phyloP scores from a whole-genome alignment of 192 early-diverging fungal species.

The Allomyces javanicus region DNA sequence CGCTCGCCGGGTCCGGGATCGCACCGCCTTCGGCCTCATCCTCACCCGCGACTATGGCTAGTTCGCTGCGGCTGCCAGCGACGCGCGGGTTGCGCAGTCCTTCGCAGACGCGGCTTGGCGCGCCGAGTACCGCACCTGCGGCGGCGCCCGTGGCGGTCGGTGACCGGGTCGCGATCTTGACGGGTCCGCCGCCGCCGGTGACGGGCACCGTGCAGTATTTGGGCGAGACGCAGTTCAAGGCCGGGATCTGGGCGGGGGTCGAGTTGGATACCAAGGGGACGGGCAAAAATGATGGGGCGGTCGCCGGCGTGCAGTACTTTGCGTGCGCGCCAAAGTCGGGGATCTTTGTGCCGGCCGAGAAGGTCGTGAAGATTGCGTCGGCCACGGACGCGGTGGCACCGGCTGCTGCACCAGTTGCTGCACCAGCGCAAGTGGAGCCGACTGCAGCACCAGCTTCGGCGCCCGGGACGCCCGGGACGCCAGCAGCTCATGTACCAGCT shows the following conservation, averaged over 20 bases:
- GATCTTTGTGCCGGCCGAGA: constrained; percentile 4
- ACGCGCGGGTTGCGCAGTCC: too few species aligned
- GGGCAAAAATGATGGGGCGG: constrained; percentile 9
- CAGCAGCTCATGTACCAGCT: too few species aligned
- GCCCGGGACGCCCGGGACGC: too few species aligned
- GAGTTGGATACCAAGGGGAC: background rate
- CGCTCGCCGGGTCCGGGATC: background rate
- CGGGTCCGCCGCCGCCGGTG: background rate
- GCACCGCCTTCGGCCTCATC: background rate
- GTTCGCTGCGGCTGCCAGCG: too few species aligned
- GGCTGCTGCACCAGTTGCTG: too few species aligned
- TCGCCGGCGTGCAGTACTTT: constrained; percentile 8
- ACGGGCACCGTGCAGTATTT: background rate
- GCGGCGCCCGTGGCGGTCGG: background rate
- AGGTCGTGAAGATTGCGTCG: background rate
- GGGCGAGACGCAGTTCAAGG: background rate
- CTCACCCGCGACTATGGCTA: background rate
- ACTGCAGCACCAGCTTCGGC: too few species aligned
- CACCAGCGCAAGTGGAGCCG: too few species aligned
- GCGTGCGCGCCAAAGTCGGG: constrained; percentile 5
- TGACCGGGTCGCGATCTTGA: background rate
- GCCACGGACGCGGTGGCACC: too few species aligned
- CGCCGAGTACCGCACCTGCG: too few species aligned
- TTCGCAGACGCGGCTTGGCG: too few species aligned
- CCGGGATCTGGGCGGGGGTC: background rate